Evolutionary conservation across 345 rosid species (phyloP).

Genomic region (Populus davidiana): DNA sequence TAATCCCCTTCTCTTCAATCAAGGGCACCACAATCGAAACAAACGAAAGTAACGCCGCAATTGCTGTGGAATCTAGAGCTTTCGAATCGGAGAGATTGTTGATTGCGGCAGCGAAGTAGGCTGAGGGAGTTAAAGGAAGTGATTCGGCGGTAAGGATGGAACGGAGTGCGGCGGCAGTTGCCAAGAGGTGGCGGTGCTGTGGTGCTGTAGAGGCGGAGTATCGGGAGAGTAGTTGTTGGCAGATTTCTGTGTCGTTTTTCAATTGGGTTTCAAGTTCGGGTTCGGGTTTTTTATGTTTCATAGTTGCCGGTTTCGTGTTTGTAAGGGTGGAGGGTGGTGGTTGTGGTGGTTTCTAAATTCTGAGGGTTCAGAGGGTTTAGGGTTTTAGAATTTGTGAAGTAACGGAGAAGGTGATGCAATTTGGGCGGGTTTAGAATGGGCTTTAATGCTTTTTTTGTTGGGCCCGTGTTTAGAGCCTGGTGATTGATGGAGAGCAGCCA

Average conservation of each 20-base stretch:
- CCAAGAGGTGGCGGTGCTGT: constrained; percentile 87
- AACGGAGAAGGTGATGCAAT: background rate
- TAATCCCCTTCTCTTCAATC: constrained; percentile 47
- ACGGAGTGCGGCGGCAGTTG: constrained; percentile 84
- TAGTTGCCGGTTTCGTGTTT: background rate
- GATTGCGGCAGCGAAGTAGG: constrained; percentile 83
- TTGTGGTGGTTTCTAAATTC: background rate
- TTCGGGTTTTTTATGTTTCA: background rate
- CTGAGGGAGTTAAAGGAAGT: constrained; percentile 50
- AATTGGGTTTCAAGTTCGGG: constrained; percentile 5
- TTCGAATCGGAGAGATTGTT: constrained; percentile 29
- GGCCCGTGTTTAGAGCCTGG: no score
- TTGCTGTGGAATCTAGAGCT: constrained; percentile 48
- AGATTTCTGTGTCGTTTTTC: constrained; percentile 57
- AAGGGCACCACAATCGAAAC: constrained; percentile 54
- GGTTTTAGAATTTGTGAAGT: constrained; percentile 1
- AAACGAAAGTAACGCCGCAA: constrained; percentile 67
- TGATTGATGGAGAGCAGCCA: no score
- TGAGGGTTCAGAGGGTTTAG: background rate
- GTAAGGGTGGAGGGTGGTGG: background rate
- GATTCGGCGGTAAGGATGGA: constrained; percentile 71
- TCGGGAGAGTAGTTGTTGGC: constrained; percentile 85
- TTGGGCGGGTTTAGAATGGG: no score
- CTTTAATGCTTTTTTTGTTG: no score
- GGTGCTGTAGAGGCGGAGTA: constrained; percentile 77